A percentile compares a stretch with the other conserved stretches of the same genome.
Evolutionary conservation across 257 asterid species (phyloP).

Genomic region (Primulina tabacum): DNA sequence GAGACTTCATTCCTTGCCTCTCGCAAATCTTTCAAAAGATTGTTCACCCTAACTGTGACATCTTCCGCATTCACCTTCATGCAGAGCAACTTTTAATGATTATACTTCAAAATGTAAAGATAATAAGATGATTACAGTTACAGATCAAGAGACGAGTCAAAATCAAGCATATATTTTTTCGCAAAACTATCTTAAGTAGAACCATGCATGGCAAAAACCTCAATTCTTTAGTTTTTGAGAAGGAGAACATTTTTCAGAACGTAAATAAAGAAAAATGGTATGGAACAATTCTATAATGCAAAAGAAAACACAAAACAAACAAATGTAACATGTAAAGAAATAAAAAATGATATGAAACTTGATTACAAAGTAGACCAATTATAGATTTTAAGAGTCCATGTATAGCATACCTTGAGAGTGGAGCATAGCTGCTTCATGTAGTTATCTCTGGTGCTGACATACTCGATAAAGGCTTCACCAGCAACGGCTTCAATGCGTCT

Average conservation of each 20-base stretch:
- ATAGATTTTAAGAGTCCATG: not conserved
- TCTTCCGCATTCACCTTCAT: slow-evolving; percentile 88
- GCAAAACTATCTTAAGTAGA: not conserved
- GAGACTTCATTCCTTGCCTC: slow-evolving; percentile 67
- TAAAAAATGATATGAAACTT: not conserved
- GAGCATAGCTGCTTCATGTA: slow-evolving; percentile 91
- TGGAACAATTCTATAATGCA: not conserved
- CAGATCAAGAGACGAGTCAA: not conserved
- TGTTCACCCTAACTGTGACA: slow-evolving; percentile 62
- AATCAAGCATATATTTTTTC: not conserved
- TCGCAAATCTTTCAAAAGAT: slow-evolving; percentile 75
- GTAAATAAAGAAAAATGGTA: not conserved
- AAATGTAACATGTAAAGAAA: no score
- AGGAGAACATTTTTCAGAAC: not conserved
- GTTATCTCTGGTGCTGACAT: slow-evolving; percentile 78
- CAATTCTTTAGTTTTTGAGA: not conserved
- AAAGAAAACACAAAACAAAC: not conserved
- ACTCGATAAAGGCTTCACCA: slow-evolving; percentile 87
- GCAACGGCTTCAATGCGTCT: slow-evolving; percentile 97
- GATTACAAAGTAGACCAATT: not conserved
- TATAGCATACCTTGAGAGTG: slow-evolving; percentile 69
- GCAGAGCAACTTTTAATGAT: not conserved
- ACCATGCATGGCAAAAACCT: not conserved
- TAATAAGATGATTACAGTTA: not conserved
- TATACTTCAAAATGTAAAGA: not conserved